phyloP scores from a whole-genome alignment of 2,329 filamentous ascomycete genomes.

The Paracoccidioides brasiliensis region DNA sequence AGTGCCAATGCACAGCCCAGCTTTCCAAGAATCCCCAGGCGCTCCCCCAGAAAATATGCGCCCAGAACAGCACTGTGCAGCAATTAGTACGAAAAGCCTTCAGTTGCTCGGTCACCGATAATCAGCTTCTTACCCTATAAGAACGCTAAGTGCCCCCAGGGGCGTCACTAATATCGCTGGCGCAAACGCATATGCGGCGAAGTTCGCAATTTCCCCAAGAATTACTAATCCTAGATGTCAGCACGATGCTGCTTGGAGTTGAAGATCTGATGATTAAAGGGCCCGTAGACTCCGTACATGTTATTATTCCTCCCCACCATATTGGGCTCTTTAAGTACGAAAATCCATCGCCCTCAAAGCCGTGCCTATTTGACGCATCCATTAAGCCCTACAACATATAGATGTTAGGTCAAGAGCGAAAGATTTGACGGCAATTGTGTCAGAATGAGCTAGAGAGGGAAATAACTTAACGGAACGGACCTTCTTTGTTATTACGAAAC shows the following conservation, averaged over 20 bases:
- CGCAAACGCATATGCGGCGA: constrained; percentile 94
- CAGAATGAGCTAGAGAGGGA: background rate
- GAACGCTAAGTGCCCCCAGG: constrained; percentile 79
- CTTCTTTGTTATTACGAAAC: constrained; percentile 99
- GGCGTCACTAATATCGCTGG: constrained; percentile 97
- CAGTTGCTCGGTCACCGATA: background rate
- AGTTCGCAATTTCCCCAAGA: constrained; percentile 88
- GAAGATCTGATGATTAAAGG: background rate
- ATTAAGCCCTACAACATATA: constrained; percentile 57
- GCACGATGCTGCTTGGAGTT: background rate
- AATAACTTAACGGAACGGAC: constrained; percentile 36
- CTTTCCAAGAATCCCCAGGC: constrained; percentile 80
- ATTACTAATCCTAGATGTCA: constrained; percentile 49
- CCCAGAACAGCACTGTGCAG: constrained; percentile 63
- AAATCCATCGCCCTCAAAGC: constrained; percentile 93
- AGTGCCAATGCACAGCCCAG: constrained; percentile 93
- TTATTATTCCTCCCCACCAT: constrained; percentile 93
- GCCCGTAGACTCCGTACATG: constrained; percentile 45
- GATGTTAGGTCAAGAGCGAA: background rate
- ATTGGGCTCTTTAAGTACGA: constrained; percentile 87
- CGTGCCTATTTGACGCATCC: constrained; percentile 79
- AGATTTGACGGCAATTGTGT: background rate
- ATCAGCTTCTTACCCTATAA: constrained; percentile 54
- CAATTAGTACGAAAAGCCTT: constrained; percentile 9
- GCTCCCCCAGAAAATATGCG: constrained; percentile 85